These are phyloP conservation scores for Cryptococcus neoformans DNA, from an alignment of 1,284 basidiomycete genomes.

Conservation along the genomic window DNA sequence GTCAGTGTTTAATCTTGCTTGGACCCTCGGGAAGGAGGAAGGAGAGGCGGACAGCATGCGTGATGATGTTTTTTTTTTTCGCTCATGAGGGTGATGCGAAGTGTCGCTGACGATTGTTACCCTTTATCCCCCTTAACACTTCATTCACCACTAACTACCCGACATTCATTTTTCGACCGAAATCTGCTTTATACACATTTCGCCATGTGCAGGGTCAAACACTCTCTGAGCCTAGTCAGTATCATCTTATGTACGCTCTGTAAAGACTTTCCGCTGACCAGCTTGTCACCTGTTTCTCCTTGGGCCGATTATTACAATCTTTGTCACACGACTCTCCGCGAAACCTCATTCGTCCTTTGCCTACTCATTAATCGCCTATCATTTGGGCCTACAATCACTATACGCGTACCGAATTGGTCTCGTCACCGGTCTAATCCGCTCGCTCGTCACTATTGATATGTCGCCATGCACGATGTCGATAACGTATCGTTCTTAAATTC, in stretches of 20 bases:
- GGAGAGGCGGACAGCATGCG: too few relatives aligned
- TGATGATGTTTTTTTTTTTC: too few relatives aligned
- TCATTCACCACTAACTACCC: background rate
- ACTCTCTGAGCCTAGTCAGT: conserved; percentile 49
- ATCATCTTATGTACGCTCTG: background rate
- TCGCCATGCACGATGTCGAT: too few relatives aligned
- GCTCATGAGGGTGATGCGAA: background rate
- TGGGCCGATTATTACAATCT: conserved; percentile 6
- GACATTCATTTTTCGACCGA: background rate
- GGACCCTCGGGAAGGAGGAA: too few relatives aligned
- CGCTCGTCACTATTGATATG: too few relatives aligned
- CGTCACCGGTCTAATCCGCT: too few relatives aligned
- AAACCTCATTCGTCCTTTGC: conserved; percentile 1
- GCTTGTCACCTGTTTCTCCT: background rate
- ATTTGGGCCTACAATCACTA: too few relatives aligned
- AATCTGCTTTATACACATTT: background rate
- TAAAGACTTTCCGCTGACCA: background rate
- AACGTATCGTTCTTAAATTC: too few relatives aligned
- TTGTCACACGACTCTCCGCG: conserved; percentile 16
- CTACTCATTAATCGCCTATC: too few relatives aligned
- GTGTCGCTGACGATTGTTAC: conserved; percentile 9
- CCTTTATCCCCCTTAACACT: background rate
- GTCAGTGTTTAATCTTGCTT: too few relatives aligned
- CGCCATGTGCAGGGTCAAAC: conserved; percentile 44
- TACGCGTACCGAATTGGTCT: too few relatives aligned